Evolutionary conservation across 768 basidiomycete species (phyloP), one percentile per base, ranked within the genome.

Genomic region (Tulasnella sp.): DNA sequence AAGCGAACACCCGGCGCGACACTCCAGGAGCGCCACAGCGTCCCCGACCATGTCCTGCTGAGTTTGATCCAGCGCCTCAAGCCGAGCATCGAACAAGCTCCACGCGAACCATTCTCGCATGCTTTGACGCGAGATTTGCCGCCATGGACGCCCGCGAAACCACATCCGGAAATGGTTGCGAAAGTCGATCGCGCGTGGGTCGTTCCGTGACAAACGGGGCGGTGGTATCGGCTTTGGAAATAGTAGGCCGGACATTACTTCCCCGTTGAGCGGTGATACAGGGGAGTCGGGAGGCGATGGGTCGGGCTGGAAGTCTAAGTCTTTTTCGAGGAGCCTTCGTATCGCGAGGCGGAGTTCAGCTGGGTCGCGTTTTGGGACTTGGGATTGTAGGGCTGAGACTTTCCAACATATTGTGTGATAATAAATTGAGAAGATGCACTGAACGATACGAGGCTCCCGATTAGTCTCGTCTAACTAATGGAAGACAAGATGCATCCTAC

Each of bases 91-190:
- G 79, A 88, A 94, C 76, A 91, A 88, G 34, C 87, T 85, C 93
- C 94, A 95, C 72, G 91, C 88, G 34, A 96, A 81, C 90, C 92
- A 95, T 72, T 85, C 82, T 59, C 83, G 83, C 72, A 92, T 81
- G 78, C 92, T 86, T 42, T 85, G 81, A n/a, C 82, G 83, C 47
- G 83, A 86, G 72, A 96, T 85, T 12, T 84, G 81, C 0, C 88
- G 88, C 90, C 91, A 96, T 0, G 88, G 86, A 19, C 83, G 86
- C 75, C 86, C 87, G 71, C 84, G 81, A 78, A 95, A 95, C 92
- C 92, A 63, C 44, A 67, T 40, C 39, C 63, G 72, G 39, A 68
- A 42, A 16, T 69, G 36, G 52, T 75, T 36, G 63, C 62, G 75
- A 35, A 47, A 73, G 47, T 92, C 90, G 42, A 90, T 79, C 1